A percentile compares a stretch with the other conserved stretches of the same genome.
These are phyloP conservation scores for Yarrowia sp. DNA, from an alignment of 805 yeast genomes.

Conservation along the genomic window DNA sequence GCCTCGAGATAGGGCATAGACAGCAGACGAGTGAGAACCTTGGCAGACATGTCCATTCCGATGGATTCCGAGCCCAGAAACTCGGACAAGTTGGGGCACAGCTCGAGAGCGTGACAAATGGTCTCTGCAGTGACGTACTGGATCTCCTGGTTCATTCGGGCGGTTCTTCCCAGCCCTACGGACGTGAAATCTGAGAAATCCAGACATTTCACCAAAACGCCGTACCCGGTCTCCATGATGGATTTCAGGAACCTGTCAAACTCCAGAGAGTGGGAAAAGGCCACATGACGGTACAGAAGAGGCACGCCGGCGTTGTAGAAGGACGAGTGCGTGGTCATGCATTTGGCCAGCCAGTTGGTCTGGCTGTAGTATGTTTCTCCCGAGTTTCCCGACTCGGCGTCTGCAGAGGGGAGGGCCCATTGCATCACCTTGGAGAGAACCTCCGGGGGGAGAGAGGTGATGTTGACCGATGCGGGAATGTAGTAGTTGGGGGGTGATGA, in stretches of 20 bases:
- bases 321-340: conserved; percentile 46
- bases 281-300: conserved; percentile 51
- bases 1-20: conserved; percentile 66
- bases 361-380: conserved; percentile 40
- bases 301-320: conserved; percentile 51
- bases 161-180: conserved; percentile 87
- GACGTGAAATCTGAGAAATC: conserved; percentile 91
- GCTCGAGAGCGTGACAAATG: conserved; percentile 63
- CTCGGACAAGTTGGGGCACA: conserved; percentile 72
- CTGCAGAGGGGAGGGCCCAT: conserved; percentile 35
- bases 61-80: conserved; percentile 85
- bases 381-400: conserved; percentile 29
- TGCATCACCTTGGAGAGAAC: conserved; percentile 36
- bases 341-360: conserved; percentile 41
- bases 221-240: conserved; percentile 57
- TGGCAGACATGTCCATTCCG: conserved; percentile 75
- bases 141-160: conserved; percentile 86
- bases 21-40: conserved; percentile 63
- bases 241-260: conserved; percentile 74
- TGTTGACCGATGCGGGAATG: conserved; percentile 22
- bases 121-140: conserved; percentile 86
- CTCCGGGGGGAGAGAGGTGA: conserved; percentile 38
- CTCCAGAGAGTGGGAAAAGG: conserved; percentile 78
- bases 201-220: conserved; percentile 67
- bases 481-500: conserved; percentile 32